Percentiles rank a stretch among this genome's conserved stretches.
Evolutionary conservation across 2,329 filamentous ascomycete species (phyloP).

Genomic region (Fusarium xylarioides): DNA sequence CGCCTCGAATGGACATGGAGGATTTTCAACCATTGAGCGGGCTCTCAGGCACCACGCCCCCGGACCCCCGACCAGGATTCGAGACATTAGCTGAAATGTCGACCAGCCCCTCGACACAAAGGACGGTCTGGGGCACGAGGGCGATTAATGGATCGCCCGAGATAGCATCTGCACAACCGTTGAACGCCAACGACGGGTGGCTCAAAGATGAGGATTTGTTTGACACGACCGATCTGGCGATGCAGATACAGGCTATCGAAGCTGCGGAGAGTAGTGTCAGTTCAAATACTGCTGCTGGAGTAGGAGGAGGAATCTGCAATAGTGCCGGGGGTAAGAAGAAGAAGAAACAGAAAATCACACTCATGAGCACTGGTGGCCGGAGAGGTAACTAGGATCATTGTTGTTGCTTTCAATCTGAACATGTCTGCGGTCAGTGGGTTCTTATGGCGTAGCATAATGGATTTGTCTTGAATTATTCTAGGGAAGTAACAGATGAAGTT

Average conservation of each 20-base stretch:
- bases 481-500: not conserved
- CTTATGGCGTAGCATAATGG: not conserved
- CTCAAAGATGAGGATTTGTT: slow-evolving; percentile 82
- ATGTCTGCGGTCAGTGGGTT: not conserved
- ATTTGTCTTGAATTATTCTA: not conserved
- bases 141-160: slow-evolving; percentile 70
- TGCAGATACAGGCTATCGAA: slow-evolving; percentile 66
- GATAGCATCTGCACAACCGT: slow-evolving; percentile 48
- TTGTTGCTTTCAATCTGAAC: not conserved
- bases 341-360: slow-evolving; percentile 76
- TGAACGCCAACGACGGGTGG: slow-evolving; percentile 78
- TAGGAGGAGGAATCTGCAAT: slow-evolving; percentile 20
- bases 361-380: slow-evolving; percentile 74
- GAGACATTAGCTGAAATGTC: slow-evolving; percentile 78
- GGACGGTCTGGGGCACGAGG: slow-evolving; percentile 93
- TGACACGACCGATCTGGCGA: slow-evolving; percentile 64
- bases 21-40: slow-evolving; percentile 72
- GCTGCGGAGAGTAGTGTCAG: slow-evolving; percentile 46
- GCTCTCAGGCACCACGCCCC: slow-evolving; percentile 61
- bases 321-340: slow-evolving; percentile 66
- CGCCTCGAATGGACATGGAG: slow-evolving; percentile 58
- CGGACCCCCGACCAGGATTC: slow-evolving; percentile 69
- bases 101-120: slow-evolving; percentile 78
- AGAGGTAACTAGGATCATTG: slow-evolving; percentile 50
- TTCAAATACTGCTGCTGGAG: slow-evolving; percentile 26